Evolutionary conservation across 768 basidiomycete genomes (phyloP).

Genomic region (Leccinum barrowsii): DNA sequence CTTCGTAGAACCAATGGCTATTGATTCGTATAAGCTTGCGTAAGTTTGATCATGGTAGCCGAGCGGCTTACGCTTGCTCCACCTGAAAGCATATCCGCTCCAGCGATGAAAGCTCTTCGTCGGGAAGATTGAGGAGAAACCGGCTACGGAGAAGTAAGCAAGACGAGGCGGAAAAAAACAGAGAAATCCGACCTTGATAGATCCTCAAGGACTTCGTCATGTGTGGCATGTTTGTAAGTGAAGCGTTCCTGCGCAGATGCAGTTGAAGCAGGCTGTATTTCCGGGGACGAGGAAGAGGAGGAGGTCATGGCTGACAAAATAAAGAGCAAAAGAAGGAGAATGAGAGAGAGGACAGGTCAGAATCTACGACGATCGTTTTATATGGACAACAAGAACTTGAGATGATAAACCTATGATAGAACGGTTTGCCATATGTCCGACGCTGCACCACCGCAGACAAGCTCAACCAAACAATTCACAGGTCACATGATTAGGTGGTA

Average conservation of each 20-base stretch:
- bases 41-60: conserved; percentile 7
- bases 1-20: conserved; percentile 99
- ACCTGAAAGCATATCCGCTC: conserved; percentile 98
- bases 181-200: conserved; percentile 64
- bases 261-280: conserved; percentile 52
- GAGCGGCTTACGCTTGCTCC: conserved; percentile 85
- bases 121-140: conserved; percentile 94
- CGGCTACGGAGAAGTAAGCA: conserved; percentile 50
- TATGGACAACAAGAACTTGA: conserved; percentile 29
- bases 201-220: conserved; percentile 88
- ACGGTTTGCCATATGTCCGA: conserved; percentile 19
- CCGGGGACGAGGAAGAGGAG: conserved; percentile 76
- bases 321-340: conserved; percentile 30
- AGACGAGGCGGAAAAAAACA: conserved; percentile 7
- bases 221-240: conserved; percentile 67
- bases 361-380: conserved; percentile 33
- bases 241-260: conserved; percentile 39
- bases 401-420: conserved; percentile 27
- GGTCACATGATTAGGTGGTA: conserved; percentile 13
- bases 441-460: conserved; percentile 14
- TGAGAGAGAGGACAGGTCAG: conserved; percentile 27
- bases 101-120: conserved; percentile 84
- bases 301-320: conserved; percentile 54
- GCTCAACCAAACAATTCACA: conserved; percentile 20
- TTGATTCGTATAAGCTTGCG: conserved; percentile 9